These are phyloP conservation scores for Pichia sp. DNA, from an alignment of 1,139 yeast genomes.

Conservation along the genomic window DNA sequence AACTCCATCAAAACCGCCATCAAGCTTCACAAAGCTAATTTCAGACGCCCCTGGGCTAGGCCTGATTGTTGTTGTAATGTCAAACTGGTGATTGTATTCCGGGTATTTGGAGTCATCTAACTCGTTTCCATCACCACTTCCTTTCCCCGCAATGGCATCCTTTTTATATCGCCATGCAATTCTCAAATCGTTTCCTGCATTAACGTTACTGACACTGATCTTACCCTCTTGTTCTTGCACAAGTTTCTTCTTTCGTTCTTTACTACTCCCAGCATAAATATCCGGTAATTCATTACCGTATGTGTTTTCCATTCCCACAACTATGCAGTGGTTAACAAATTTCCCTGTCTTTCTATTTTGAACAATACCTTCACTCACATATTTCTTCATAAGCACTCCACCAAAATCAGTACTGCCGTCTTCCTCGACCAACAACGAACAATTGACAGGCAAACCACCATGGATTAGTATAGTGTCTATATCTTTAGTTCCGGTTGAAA, in stretches of 20 bases:
- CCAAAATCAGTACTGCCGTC: conserved; percentile 87
- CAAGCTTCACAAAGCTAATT: conserved; percentile 49
- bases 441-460: conserved; percentile 81
- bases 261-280: conserved; percentile 63
- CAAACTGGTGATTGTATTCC: conserved; percentile 65
- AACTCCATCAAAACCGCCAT: conserved; percentile 27
- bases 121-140: conserved; percentile 9
- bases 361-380: conserved; percentile 74
- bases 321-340: conserved; percentile 52
- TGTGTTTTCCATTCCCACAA: conserved; percentile 53
- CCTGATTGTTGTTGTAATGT: conserved; percentile 61
- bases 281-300: conserved; percentile 84
- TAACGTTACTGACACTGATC: conserved; percentile 63
- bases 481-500: conserved; percentile 74
- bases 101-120: conserved; percentile 39
- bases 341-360: conserved; percentile 48
- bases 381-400: conserved; percentile 64
- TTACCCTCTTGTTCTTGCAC: conserved; percentile 57
- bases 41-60: conserved; percentile 68
- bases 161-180: conserved; percentile 85
- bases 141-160: conserved; percentile 1
- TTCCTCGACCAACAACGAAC: conserved; percentile 70
- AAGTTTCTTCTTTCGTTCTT: conserved; percentile 58
- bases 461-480: conserved; percentile 74
- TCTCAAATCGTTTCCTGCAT: conserved; percentile 52